phyloP scores from a whole-genome alignment of 345 rosid genomes.

The Moricandia moricandioides region DNA sequence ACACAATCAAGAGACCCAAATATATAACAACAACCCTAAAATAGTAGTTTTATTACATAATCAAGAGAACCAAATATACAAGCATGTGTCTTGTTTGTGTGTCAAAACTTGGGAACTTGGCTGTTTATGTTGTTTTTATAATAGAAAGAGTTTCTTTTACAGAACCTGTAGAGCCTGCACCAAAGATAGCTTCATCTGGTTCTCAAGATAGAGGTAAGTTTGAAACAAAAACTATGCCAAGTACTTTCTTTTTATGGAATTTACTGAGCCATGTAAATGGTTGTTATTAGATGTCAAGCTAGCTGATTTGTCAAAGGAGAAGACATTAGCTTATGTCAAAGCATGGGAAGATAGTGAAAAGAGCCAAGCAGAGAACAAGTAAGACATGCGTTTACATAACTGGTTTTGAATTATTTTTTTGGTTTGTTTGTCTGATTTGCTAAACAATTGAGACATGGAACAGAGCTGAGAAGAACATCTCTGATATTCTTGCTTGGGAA shows the following conservation, averaged over 20 bases:
- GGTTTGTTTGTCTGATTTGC: conserved; percentile 3
- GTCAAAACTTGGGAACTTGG: not conserved
- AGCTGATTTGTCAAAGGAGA: conserved; percentile 78
- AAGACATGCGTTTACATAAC: not conserved
- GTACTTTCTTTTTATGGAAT: not conserved
- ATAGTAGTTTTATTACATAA: conserved; percentile 1
- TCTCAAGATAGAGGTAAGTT: conserved; percentile 67
- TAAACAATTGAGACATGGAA: conserved; percentile 1
- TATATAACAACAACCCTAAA: not conserved
- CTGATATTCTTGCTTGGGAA: conserved; percentile 64
- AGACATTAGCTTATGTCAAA: conserved; percentile 54
- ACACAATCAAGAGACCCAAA: not conserved
- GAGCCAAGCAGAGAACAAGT: conserved; percentile 83
- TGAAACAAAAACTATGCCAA: not conserved
- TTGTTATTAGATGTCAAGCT: conserved; percentile 65
- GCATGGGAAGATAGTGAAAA: conserved; percentile 97
- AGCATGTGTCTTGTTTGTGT: not conserved
- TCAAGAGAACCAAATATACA: not conserved
- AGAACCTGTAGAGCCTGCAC: conserved; percentile 55
- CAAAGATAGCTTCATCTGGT: conserved; percentile 57
- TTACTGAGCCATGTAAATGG: not conserved
- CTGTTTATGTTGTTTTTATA: not conserved
- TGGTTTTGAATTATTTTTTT: no score
- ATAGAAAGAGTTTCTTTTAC: conserved; percentile 26
- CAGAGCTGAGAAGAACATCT: conserved; percentile 73